Evolutionary conservation across 1,284 basidiomycete genomes (phyloP), one percentile per base, ranked within the genome.

Genomic region (Anthracocystis panici-leucophaei): DNA sequence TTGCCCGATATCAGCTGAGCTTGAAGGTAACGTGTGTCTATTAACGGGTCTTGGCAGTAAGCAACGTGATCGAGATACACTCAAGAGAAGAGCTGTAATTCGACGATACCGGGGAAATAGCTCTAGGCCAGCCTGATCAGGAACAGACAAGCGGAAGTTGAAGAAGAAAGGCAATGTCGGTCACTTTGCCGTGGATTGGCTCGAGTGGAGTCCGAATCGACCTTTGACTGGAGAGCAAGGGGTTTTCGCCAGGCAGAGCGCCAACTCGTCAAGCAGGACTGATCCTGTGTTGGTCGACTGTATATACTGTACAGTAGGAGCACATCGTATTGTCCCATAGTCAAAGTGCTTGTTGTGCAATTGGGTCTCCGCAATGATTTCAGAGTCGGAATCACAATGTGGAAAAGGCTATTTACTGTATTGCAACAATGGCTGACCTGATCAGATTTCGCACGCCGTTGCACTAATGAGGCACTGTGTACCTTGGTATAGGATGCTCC

Each of bases 91-190:
- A 45, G 9, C 3, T 14, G 20, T 11, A 21, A 14, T 12, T 12
- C 44, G 5, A 27, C 23, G 25, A 27, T 23, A 46, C 12, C 12
- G 23, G 25, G 6, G 3, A 16, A 7, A 27, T n/a, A 31, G 27
- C 46, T 31, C 27, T 29, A n/a, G 16, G 29, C 29, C 16, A 20
- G 21, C 16, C 23, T 46, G 44, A 14, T 46, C 44, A 27, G 44
- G 44, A 46, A 46, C 44, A 46, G 44, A 46, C 44, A 46, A 27
- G 44, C 44, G 44, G 44, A 27, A 46, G 23, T 27, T 25, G 21
- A 46, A 27, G 6, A 16, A 12, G 25, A 14, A 27, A 27, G 23
- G 23, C 25, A 12, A 25, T 25, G 44, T 23, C 12, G 44, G 44
- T 16, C 23, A 18, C 12, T 14, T 27, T 46, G 16, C 20, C 44